Evolutionary conservation across 768 basidiomycete species (phyloP).

Genomic region (Mycena albidolilacea): DNA sequence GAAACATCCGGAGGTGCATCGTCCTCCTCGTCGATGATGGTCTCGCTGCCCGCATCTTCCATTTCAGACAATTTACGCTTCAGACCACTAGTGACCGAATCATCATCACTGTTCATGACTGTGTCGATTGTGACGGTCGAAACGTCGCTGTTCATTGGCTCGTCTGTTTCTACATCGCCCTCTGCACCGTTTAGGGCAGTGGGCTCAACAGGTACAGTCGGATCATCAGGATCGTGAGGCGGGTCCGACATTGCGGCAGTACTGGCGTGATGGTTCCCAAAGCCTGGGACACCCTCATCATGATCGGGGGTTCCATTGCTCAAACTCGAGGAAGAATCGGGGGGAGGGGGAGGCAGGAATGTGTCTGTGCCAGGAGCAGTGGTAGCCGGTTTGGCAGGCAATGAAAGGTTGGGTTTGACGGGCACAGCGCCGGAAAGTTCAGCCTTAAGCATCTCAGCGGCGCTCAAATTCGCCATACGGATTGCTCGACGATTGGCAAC

Average conservation of each 20-base stretch:
- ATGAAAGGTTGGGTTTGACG: constrained; percentile 59
- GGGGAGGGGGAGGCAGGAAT: constrained; percentile 35
- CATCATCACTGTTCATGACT: constrained; percentile 35
- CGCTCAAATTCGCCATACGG: constrained; percentile 96
- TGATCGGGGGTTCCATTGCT: constrained; percentile 44
- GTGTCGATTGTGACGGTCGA: constrained; percentile 38
- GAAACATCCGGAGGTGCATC: constrained; percentile 60
- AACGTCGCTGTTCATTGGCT: constrained; percentile 40
- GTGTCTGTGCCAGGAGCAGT: constrained; percentile 47
- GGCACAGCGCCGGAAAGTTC: constrained; percentile 78
- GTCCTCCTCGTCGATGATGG: constrained; percentile 60
- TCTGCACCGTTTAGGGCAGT: constrained; percentile 39
- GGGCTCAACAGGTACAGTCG: constrained; percentile 25
- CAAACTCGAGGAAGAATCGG: constrained; percentile 50
- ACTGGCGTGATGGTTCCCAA: constrained; percentile 46
- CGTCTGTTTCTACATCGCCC: constrained; percentile 47
- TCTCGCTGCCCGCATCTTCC: constrained; percentile 61
- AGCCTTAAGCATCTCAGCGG: constrained; percentile 94
- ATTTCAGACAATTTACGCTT: constrained; percentile 63
- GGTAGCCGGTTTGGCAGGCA: constrained; percentile 54
- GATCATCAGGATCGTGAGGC: constrained; percentile 15
- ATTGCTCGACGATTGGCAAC: constrained; percentile 92
- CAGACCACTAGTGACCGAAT: constrained; percentile 43
- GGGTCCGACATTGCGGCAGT: constrained; percentile 22
- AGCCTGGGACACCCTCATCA: constrained; percentile 56